A percentile compares a stretch with the other conserved stretches of the same genome.
Evolutionary conservation across 2,329 filamentous ascomycete species (phyloP).

Genomic region (Huntiella decipiens): DNA sequence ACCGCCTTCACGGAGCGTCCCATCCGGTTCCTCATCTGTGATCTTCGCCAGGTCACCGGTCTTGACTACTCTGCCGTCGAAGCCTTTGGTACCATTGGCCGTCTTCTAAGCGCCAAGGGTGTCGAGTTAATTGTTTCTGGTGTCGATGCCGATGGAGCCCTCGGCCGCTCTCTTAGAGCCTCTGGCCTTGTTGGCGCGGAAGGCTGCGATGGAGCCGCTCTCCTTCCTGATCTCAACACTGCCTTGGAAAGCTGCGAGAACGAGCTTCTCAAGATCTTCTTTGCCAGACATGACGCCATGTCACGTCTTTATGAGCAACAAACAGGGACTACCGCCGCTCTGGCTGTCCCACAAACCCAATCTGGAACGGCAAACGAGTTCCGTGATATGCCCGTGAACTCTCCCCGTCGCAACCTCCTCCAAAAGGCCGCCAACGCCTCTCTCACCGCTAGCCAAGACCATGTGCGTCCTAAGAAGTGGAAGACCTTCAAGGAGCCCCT

Average conservation of each 20-base stretch:
- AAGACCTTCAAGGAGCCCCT: conserved; percentile 77
- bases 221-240: conserved; percentile 81
- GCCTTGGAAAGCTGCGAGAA: conserved; percentile 92
- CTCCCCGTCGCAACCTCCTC: conserved; percentile 61
- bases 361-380: conserved; percentile 14
- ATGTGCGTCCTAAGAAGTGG: conserved; percentile 50
- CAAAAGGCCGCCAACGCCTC: conserved; percentile 50
- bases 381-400: conserved; percentile 38
- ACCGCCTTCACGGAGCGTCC: conserved; percentile 58
- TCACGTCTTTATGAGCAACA: conserved; percentile 18
- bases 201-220: conserved; percentile 46
- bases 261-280: conserved; percentile 66
- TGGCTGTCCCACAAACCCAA: conserved; percentile 26
- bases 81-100: conserved; percentile 81
- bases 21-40: conserved; percentile 76
- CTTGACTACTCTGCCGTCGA: conserved; percentile 94
- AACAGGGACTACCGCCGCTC: conserved; percentile 24
- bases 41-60: conserved; percentile 75
- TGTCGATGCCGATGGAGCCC: conserved; percentile 52
- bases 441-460: conserved; percentile 38
- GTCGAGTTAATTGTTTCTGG: conserved; percentile 72
- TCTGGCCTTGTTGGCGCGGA: conserved; percentile 58
- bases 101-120: conserved; percentile 56
- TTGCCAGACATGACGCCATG: conserved; percentile 46
- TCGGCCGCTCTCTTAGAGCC: conserved; percentile 62